A percentile compares a stretch with the other conserved stretches of the same genome.
These are phyloP conservation scores for Thalassiosira tumida DNA, from an alignment of 352 stramenopile genomes.

Conservation along the genomic window DNA sequence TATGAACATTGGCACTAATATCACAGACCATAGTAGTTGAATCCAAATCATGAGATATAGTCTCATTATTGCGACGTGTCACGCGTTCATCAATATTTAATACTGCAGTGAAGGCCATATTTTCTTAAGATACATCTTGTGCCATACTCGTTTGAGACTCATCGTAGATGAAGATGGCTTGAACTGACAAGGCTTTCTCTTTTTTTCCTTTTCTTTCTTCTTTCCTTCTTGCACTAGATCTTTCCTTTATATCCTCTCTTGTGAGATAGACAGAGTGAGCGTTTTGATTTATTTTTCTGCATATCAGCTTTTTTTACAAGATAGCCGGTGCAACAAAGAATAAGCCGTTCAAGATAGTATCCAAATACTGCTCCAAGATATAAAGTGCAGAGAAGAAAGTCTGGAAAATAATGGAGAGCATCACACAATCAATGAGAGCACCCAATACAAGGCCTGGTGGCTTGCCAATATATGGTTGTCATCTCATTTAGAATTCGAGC, in stretches of 20 bases:
- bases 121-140: neutral
- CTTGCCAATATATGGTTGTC: too few relatives aligned
- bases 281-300: neutral
- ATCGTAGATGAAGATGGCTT: neutral
- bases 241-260: neutral
- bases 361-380: too few relatives aligned
- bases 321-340: too few relatives aligned
- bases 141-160: neutral
- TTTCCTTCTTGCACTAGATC: neutral
- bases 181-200: neutral
- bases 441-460: too few relatives aligned
- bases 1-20: conserved; percentile 44
- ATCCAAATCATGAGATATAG: conserved; percentile 28
- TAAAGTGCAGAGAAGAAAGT: too few relatives aligned
- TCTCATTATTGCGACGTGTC: neutral
- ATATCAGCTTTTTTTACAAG: too few relatives aligned
- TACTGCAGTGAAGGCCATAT: neutral
- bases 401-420: too few relatives aligned
- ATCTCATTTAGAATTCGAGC: too few relatives aligned
- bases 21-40: conserved; percentile 36
- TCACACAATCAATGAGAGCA: too few relatives aligned
- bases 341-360: too few relatives aligned
- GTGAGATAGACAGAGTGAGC: neutral
- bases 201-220: neutral
- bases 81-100: conserved; percentile 45